Evolutionary conservation across 257 asterid species (phyloP).

Genomic region (Plectranthus barbatus): DNA sequence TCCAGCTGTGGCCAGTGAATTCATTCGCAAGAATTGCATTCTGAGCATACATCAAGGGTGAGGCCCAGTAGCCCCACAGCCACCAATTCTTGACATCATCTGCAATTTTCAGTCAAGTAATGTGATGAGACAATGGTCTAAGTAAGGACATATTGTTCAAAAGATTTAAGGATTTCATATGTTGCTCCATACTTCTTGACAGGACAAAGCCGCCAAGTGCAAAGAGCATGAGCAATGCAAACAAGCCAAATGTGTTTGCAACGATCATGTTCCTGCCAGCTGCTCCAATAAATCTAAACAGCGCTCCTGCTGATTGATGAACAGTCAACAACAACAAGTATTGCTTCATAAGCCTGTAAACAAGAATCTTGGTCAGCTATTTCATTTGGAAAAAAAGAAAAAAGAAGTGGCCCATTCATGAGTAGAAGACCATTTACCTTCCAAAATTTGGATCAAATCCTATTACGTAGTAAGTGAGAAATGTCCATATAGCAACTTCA

Average conservation of each 20-base stretch:
- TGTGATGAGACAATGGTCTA: background rate
- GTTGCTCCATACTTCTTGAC: slow-evolving; percentile 37
- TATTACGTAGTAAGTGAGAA: slow-evolving; percentile 51
- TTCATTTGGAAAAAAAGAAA: background rate
- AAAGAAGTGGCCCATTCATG: too few relatives aligned
- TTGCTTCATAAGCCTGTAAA: slow-evolving; percentile 43
- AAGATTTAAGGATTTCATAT: background rate
- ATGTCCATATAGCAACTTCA: slow-evolving; percentile 50
- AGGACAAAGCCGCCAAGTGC: slow-evolving; percentile 69
- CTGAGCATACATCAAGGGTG: slow-evolving; percentile 66
- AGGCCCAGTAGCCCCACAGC: slow-evolving; percentile 74
- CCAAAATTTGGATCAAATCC: slow-evolving; percentile 63
- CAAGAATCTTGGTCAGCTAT: background rate
- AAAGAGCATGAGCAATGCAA: slow-evolving; percentile 42
- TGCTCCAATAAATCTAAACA: slow-evolving; percentile 57
- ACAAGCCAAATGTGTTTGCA: slow-evolving; percentile 58
- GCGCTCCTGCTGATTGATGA: slow-evolving; percentile 37
- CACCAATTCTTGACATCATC: slow-evolving; percentile 62
- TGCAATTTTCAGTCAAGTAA: slow-evolving; percentile 14
- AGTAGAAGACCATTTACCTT: slow-evolving; percentile 23
- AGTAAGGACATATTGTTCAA: too few relatives aligned
- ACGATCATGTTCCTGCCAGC: slow-evolving; percentile 54
- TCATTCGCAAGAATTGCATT: slow-evolving; percentile 60
- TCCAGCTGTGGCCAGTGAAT: slow-evolving; percentile 57
- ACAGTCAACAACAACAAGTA: slow-evolving; percentile 35